These are phyloP conservation scores for Trametes elegans DNA, from an alignment of 768 basidiomycete genomes.

Conservation along the genomic window DNA sequence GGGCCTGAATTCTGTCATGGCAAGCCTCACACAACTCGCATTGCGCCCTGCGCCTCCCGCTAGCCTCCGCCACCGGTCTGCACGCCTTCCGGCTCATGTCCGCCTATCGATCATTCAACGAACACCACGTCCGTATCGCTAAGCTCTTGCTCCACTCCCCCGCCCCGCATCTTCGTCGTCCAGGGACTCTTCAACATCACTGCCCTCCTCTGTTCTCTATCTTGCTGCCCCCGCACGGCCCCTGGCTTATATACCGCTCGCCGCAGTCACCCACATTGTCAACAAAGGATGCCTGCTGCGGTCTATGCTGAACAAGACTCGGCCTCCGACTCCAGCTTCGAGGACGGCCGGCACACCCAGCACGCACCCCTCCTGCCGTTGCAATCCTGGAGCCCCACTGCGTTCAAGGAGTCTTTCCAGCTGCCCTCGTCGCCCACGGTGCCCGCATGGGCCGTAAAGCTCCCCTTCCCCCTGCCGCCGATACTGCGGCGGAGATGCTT, in stretches of 20 bases:
- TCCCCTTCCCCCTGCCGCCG: not conserved
- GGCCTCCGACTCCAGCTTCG: slow-evolving; percentile 2
- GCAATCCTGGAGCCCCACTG: slow-evolving; percentile 3
- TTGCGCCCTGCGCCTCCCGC: not conserved
- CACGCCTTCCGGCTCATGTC: not conserved
- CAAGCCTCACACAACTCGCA: not conserved
- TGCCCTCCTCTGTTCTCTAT: not conserved
- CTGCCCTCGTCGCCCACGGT: not conserved
- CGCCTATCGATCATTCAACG: not conserved
- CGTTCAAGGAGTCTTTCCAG: slow-evolving; percentile 4
- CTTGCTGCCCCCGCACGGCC: not conserved
- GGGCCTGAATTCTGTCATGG: not conserved
- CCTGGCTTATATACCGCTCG: not conserved
- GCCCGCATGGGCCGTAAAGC: not conserved
- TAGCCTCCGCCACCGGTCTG: not conserved
- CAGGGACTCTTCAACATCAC: not conserved
- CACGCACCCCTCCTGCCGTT: slow-evolving; percentile 1
- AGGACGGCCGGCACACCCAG: not conserved
- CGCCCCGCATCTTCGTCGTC: not conserved
- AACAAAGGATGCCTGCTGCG: not conserved
- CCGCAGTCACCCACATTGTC: not conserved
- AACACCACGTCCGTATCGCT: not conserved
- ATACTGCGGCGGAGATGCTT: not conserved
- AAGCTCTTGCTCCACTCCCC: not conserved
- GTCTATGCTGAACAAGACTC: not conserved